phyloP scores from a whole-genome alignment of 305 asterid genomes.

The Fraxinus sp. region DNA sequence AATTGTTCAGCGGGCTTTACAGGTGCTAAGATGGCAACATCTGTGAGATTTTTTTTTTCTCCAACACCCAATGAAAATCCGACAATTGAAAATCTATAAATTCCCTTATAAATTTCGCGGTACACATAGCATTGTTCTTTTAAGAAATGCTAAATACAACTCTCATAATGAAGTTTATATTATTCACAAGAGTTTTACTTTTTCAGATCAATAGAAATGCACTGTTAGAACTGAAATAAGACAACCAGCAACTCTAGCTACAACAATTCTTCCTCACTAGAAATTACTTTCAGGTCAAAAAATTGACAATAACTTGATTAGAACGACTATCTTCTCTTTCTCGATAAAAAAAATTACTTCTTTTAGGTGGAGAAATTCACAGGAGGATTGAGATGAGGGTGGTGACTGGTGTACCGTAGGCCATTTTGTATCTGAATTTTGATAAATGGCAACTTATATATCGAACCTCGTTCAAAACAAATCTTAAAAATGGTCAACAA shows the following conservation, averaged over 20 bases:
- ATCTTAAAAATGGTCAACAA: conserved; percentile 20
- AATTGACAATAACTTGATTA: too few species aligned
- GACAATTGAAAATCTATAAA: too few species aligned
- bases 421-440: background rate
- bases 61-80: too few species aligned
- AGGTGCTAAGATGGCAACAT: too few species aligned
- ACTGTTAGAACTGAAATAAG: background rate
- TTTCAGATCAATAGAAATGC: background rate
- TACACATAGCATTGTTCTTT: too few species aligned
- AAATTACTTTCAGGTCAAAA: too few species aligned
- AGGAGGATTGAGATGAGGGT: background rate
- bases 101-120: too few species aligned
- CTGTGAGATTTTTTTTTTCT: too few species aligned
- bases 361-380: background rate
- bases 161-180: background rate
- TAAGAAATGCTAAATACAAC: background rate
- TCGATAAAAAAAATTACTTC: background rate
- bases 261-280: background rate
- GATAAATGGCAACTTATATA: background rate
- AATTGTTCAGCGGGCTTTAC: too few species aligned
- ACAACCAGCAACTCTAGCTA: background rate
- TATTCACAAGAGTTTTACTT: too few species aligned
- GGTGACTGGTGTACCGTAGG: background rate
- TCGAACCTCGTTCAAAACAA: conserved; percentile 32
- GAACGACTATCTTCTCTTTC: background rate